Conservation (phyloP, 805 yeast species). For the Wickerhamiella siamensis region DNA sequence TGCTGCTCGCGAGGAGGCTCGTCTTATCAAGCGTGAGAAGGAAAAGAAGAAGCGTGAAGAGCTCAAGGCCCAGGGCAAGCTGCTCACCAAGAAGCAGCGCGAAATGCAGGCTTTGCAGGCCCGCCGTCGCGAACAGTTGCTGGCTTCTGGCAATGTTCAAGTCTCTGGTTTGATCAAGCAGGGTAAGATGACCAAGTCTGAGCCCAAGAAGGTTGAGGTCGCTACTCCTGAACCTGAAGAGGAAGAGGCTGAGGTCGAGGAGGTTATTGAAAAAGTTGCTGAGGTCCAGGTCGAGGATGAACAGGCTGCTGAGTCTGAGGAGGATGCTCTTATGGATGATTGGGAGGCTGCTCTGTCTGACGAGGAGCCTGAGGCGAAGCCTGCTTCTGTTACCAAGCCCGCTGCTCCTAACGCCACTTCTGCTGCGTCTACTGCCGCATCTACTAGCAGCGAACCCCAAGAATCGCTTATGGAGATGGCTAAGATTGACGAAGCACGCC, state of each 20-base stretch:
- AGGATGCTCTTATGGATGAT: conserved; percentile 58
- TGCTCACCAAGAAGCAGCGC: conserved; percentile 84
- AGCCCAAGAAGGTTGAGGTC: conserved; percentile 16
- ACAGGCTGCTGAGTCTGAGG: conserved; percentile 28
- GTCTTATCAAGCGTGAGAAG: conserved; percentile 61
- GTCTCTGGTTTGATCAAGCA: conserved; percentile 53
- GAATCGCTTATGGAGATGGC: conserved; percentile 14
- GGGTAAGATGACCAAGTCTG: conserved; percentile 25
- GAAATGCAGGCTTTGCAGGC: conserved; percentile 79
- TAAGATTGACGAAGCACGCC: conserved; percentile 25
- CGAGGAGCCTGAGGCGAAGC: conserved; percentile 26
- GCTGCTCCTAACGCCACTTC: conserved; percentile 10
- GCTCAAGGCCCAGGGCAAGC: conserved; percentile 91
- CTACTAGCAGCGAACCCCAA: too few species aligned
- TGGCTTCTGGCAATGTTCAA: conserved; percentile 48
- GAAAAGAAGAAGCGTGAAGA: conserved; percentile 79
- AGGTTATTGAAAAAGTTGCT: conserved; percentile 7
- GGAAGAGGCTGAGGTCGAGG: conserved; percentile 1
- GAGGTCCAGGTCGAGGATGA: conserved; percentile 2
- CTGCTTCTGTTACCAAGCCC: conserved; percentile 61
- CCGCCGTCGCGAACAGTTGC: conserved; percentile 74
- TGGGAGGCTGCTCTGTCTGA: conserved; percentile 61
- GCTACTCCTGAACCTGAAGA: conserved; percentile 19
- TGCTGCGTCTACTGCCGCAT: conserved; percentile 18
- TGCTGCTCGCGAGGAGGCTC: conserved; percentile 38